Conservation (phyloP, 2,329 filamentous ascomycete species). For the Escovopsis sp. region DNA sequence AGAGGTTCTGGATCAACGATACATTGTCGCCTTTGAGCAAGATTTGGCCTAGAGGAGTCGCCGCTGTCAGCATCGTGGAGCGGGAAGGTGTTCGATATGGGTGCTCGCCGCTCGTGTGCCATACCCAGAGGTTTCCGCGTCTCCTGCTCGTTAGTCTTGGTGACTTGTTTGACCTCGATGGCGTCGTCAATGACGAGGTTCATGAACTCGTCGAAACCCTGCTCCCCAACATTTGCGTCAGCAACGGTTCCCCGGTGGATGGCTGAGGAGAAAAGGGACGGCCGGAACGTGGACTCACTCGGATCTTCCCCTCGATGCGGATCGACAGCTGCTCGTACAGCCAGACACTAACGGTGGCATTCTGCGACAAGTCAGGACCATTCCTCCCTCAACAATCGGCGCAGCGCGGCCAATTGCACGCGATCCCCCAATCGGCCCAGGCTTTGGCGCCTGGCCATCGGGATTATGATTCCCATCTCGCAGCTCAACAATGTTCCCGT, state of each 20-base stretch:
- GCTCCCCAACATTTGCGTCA: no score
- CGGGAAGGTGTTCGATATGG: not conserved
- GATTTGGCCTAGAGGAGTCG: slow-evolving; percentile 50
- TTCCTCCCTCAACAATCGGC: not conserved
- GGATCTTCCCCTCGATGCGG: slow-evolving; percentile 90
- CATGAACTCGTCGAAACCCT: slow-evolving; percentile 99
- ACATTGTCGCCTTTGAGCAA: slow-evolving; percentile 82
- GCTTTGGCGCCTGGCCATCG: no score
- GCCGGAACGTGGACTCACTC: slow-evolving; percentile 41
- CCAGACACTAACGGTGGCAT: slow-evolving; percentile 85
- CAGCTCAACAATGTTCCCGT: no score
- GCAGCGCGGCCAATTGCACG: no score
- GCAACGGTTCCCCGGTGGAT: not conserved
- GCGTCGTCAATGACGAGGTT: slow-evolving; percentile 95
- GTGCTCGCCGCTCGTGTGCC: not conserved
- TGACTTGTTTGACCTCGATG: slow-evolving; percentile 74
- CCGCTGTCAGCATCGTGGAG: not conserved
- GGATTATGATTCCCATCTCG: no score
- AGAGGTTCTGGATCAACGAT: slow-evolving; percentile 54
- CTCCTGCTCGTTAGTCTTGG: slow-evolving; percentile 64
- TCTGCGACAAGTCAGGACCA: slow-evolving; percentile 26
- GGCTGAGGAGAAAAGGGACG: not conserved
- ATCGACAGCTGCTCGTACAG: slow-evolving; percentile 91
- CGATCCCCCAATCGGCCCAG: no score
- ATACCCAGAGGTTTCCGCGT: slow-evolving; percentile 65